Evolutionary conservation across 2,329 filamentous ascomycete genomes (phyloP), one percentile per base, ranked within the genome.

Genomic region (Graphiopsis chlorocephala): DNA sequence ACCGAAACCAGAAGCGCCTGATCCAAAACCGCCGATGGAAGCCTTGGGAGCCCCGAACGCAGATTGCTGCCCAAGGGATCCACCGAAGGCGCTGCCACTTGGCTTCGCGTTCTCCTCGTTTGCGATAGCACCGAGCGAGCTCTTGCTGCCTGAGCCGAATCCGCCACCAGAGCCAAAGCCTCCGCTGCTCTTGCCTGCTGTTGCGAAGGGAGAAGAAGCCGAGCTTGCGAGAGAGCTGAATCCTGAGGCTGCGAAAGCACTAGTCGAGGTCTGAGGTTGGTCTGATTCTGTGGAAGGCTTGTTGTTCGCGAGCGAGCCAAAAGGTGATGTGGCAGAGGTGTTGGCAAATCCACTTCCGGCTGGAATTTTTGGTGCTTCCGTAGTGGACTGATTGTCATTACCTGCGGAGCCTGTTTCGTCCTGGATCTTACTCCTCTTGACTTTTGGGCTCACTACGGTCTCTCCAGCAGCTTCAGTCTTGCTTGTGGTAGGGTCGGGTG

Each of bases 211-310:
- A 23, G 77, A 78, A 10, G 74, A 72, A 8, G 73, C 68, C 8
- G 80, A 77, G 23, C 67, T 73, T 20, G 80, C 73, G 45, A 83
- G 76, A 4, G 77, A 75, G 58, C 80, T 75, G 63, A 83, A 83
- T 20, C 76, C 80, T 42, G 81, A 83, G 3, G 77, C 72, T 50
- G 80, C 80, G 72, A 90, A 90, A 7, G 81, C 80, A 48, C 76
- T 76, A 4, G 77, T 67, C 5, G 80, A 79, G 6, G 79, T 79
- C 64, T 79, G 73, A 57, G 73, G 64, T 28, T 78, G 65, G 26
- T 67, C 33, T 2, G 71, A 52, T 15, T 50, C 17, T 11, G 60
- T 42, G 73, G 71, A 17, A 75, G 72, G 65, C 78, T 76, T 67
- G 65, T 76, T 62, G 52, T 74, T 71, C 20, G 77, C 72, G 61